A percentile compares a stretch with the other conserved stretches of the same genome.
phyloP scores from a whole-genome alignment of 495 filamentous ascomycete species.

The Rhizodiscina lignyota region DNA sequence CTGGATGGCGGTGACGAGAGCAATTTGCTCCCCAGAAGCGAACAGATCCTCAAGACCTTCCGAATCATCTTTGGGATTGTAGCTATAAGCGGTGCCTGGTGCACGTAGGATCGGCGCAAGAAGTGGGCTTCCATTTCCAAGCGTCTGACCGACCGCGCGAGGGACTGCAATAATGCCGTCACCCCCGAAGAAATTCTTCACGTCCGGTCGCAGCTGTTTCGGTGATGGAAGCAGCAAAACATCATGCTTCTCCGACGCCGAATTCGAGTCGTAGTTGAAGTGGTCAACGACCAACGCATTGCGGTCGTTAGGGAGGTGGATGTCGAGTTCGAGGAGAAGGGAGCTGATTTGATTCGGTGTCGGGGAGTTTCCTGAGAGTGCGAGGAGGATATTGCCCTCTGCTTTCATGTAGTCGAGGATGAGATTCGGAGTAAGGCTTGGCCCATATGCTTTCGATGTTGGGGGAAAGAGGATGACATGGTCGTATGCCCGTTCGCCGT shows the following conservation, averaged over 20 bases:
- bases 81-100: conserved; percentile 71
- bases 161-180: conserved; percentile 64
- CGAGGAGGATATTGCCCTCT: conserved; percentile 78
- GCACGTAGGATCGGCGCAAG: conserved; percentile 69
- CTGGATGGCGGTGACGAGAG: conserved; percentile 69
- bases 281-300: conserved; percentile 77
- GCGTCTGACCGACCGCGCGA: conserved; percentile 56
- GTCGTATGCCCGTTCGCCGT: conserved; percentile 79
- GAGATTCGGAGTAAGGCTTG: conserved; percentile 66
- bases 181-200: conserved; percentile 62
- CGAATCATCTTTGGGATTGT: conserved; percentile 75
- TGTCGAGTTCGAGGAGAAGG: conserved; percentile 79
- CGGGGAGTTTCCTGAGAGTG: conserved; percentile 58
- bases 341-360: conserved; percentile 67
- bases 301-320: conserved; percentile 74
- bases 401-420: conserved; percentile 84
- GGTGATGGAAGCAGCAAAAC: conserved; percentile 62
- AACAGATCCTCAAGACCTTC: conserved; percentile 55
- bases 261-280: conserved; percentile 75
- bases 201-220: conserved; percentile 39
- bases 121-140: conserved; percentile 58
- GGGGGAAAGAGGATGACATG: conserved; percentile 77
- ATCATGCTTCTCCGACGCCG: conserved; percentile 70
- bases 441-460: conserved; percentile 82
- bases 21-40: conserved; percentile 65